These are phyloP conservation scores for Pythium vanterpoolii DNA, from an alignment of 352 stramenopile species.

Conservation along the genomic window DNA sequence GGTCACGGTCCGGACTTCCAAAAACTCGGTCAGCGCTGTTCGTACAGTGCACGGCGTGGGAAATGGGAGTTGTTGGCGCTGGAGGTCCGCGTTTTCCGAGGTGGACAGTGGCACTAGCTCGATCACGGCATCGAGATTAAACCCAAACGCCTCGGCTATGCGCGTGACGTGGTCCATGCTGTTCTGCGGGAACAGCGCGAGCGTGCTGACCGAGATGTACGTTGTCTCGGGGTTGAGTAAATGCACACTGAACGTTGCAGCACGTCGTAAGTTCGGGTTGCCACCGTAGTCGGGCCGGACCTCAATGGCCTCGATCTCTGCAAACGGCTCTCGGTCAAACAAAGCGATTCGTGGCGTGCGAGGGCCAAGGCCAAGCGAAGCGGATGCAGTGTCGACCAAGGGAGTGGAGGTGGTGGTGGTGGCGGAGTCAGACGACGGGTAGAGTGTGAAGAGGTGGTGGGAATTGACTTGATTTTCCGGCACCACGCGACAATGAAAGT, in stretches of 20 bases:
- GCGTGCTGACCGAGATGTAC: conserved; percentile 86
- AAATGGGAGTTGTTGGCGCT: conserved; percentile 65
- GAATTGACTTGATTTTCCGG: background rate
- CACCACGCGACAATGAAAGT: conserved; percentile 8
- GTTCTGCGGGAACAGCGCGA: conserved; percentile 84
- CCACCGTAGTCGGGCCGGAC: background rate
- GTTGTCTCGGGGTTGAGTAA: conserved; percentile 46
- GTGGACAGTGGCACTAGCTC: conserved; percentile 37
- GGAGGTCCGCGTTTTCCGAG: background rate
- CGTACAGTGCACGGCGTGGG: conserved; percentile 88
- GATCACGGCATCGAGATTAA: conserved; percentile 86
- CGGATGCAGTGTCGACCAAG: background rate
- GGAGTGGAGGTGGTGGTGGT: too few relatives aligned
- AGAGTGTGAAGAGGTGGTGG: background rate
- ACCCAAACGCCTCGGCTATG: conserved; percentile 66
- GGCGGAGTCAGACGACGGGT: background rate
- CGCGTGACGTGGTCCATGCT: conserved; percentile 48
- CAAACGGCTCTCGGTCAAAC: conserved; percentile 16
- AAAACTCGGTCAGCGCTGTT: conserved; percentile 86
- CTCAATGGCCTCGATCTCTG: conserved; percentile 12
- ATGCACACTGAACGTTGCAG: conserved; percentile 45
- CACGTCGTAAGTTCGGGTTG: background rate
- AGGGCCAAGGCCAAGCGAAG: background rate
- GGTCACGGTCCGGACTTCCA: conserved; percentile 84
- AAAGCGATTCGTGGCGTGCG: conserved; percentile 18